Percentiles rank a stretch among this genome's conserved stretches.
Evolutionary conservation across 1,284 basidiomycete species (phyloP).

Genomic region (Cutaneotrichosporon dermatis): DNA sequence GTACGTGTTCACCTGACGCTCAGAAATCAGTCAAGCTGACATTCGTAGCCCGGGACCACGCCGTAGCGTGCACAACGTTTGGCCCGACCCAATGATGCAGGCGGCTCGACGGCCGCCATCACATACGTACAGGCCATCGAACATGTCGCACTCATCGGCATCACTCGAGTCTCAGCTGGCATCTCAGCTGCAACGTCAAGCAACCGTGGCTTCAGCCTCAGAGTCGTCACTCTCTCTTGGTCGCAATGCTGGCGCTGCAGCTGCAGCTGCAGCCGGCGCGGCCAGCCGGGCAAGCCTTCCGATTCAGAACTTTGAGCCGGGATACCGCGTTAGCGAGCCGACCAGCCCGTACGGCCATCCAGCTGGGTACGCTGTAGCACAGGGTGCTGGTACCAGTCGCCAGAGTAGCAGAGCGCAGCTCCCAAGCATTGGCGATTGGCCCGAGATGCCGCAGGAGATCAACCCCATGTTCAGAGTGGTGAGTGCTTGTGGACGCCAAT

Average conservation of each 20-base stretch:
- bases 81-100: constrained; percentile 15
- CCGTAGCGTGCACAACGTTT: constrained; percentile 48
- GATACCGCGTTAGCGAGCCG: constrained; percentile 25
- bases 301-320: constrained; percentile 7
- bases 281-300: background rate
- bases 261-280: too few relatives aligned
- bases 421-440: constrained; percentile 52
- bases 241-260: constrained; percentile 1
- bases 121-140: constrained; percentile 53
- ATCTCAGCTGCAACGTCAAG: constrained; percentile 68
- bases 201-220: constrained; percentile 55
- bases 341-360: constrained; percentile 43
- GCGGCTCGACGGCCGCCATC: constrained; percentile 20
- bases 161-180: constrained; percentile 75
- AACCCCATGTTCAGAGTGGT: constrained; percentile 91
- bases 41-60: constrained; percentile 59
- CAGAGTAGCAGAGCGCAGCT: constrained; percentile 37
- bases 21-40: constrained; percentile 38
- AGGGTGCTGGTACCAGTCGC: constrained; percentile 29
- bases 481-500: constrained; percentile 44
- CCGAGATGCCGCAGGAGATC: constrained; percentile 51
- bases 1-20: constrained; percentile 6
- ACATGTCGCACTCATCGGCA: constrained; percentile 70
- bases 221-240: constrained; percentile 17
- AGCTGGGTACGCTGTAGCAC: constrained; percentile 26